Conservation (phyloP, 805 yeast species). For the Brettanomyces anomalus region DNA sequence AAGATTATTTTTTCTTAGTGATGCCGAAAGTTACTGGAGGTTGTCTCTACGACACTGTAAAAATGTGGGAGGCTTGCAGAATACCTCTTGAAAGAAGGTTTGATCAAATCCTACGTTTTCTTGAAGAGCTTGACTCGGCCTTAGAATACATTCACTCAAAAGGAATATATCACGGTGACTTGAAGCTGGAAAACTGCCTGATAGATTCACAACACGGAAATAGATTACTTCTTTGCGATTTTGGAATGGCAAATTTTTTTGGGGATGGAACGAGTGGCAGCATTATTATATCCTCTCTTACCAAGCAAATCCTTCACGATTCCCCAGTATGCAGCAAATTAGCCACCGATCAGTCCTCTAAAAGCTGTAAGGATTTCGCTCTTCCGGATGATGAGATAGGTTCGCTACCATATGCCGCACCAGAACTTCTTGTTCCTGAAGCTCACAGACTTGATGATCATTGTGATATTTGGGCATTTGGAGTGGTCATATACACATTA, state of each 20-base stretch:
- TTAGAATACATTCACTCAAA: slow-evolving; percentile 52
- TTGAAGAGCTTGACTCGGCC: slow-evolving; percentile 49
- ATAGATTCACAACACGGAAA: slow-evolving; percentile 33
- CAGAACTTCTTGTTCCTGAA: slow-evolving; percentile 62
- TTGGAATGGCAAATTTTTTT: slow-evolving; percentile 60
- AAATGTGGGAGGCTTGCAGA: slow-evolving; percentile 44
- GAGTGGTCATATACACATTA: slow-evolving; percentile 69
- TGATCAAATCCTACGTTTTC: slow-evolving; percentile 26
- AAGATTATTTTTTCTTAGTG: slow-evolving; percentile 54
- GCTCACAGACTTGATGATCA: slow-evolving; percentile 53
- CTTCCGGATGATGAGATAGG: slow-evolving; percentile 40
- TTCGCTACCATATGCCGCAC: slow-evolving; percentile 87
- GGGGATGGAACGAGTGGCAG: slow-evolving; percentile 6
- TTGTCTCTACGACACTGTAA: slow-evolving; percentile 68
- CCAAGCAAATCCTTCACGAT: slow-evolving; percentile 5
- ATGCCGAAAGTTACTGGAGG: slow-evolving; percentile 67
- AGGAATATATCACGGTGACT: slow-evolving; percentile 72
- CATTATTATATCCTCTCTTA: slow-evolving; percentile 8
- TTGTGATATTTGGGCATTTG: slow-evolving; percentile 89
- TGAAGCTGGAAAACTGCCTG: slow-evolving; percentile 74
- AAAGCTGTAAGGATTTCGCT: not conserved
- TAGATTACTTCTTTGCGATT: slow-evolving; percentile 66
- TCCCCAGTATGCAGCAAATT: not conserved
- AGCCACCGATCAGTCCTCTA: not conserved
- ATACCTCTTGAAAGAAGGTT: slow-evolving; percentile 9